These are phyloP conservation scores for Syzygium syzygioides DNA, from an alignment of 441 rosid species.

Conservation along the genomic window DNA sequence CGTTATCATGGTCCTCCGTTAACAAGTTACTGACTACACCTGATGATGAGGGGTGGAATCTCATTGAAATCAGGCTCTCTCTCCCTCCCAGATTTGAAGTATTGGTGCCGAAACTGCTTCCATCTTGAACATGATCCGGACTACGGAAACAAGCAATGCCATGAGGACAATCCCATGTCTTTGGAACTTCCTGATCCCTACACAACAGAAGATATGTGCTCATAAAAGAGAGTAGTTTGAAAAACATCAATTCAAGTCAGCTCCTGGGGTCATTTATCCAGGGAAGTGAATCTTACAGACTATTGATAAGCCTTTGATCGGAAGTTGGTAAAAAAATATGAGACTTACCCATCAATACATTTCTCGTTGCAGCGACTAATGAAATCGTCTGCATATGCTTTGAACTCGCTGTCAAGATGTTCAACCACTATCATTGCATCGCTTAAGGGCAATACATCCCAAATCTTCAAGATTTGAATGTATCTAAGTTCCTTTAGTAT, in stretches of 20 bases:
- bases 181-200: slow-evolving; percentile 44
- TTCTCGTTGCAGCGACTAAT: slow-evolving; percentile 31
- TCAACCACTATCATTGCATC: slow-evolving; percentile 15
- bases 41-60: slow-evolving; percentile 41
- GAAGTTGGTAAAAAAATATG: too few species aligned
- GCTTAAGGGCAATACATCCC: slow-evolving; percentile 30
- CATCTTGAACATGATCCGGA: background rate
- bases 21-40: slow-evolving; percentile 34
- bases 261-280: background rate
- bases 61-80: slow-evolving; percentile 47
- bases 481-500: slow-evolving; percentile 4
- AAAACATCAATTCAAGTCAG: background rate
- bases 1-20: slow-evolving; percentile 28
- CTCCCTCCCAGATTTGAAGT: slow-evolving; percentile 27
- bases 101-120: background rate
- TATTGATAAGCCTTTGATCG: background rate
- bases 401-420: slow-evolving; percentile 27
- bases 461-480: slow-evolving; percentile 30
- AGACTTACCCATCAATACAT: slow-evolving; percentile 39
- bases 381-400: slow-evolving; percentile 22
- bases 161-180: slow-evolving; percentile 24
- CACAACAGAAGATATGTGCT: background rate
- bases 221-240: background rate
- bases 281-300: background rate
- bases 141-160: slow-evolving; percentile 16